Percentiles rank a stretch among this genome's conserved stretches.
Evolutionary conservation across 2,329 filamentous ascomycete genomes (phyloP).

Genomic region (Colletotrichum navitas): DNA sequence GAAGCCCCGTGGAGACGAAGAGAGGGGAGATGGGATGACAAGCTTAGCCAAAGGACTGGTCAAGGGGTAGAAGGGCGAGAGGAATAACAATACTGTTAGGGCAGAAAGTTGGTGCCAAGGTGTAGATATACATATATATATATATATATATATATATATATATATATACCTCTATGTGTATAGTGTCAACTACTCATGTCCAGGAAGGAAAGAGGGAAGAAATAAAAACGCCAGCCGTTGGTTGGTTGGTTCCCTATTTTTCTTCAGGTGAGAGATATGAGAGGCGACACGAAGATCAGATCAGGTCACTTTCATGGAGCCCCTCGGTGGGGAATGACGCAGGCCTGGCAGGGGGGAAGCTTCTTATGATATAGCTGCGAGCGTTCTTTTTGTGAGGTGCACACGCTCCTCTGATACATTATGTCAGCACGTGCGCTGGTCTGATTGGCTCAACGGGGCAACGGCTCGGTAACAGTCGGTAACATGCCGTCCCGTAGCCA

Average conservation of each 20-base stretch:
- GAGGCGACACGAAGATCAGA: conserved; percentile 12
- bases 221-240: not conserved
- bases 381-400: not conserved
- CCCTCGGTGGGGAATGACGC: conserved; percentile 42
- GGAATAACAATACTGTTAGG: conserved; percentile 2
- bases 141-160: too few species aligned
- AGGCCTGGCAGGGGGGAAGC: conserved; percentile 27
- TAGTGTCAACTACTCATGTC: not conserved
- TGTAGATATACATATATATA: conserved; percentile 11
- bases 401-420: not conserved
- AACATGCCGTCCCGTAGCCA: conserved; percentile 4
- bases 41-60: conserved; percentile 5
- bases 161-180: not conserved
- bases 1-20: conserved; percentile 10
- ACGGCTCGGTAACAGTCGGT: conserved; percentile 37
- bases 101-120: conserved; percentile 18
- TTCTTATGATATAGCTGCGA: not conserved
- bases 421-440: not conserved
- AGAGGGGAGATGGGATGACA: conserved; percentile 6
- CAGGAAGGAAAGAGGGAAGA: not conserved
- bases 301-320: conserved; percentile 41
- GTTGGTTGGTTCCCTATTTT: not conserved
- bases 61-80: not conserved
- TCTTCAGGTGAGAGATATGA: not conserved
- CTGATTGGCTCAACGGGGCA: conserved; percentile 7